Evolutionary conservation across 1,284 basidiomycete species (phyloP).

Genomic region (Bondarzewia mesenterica): DNA sequence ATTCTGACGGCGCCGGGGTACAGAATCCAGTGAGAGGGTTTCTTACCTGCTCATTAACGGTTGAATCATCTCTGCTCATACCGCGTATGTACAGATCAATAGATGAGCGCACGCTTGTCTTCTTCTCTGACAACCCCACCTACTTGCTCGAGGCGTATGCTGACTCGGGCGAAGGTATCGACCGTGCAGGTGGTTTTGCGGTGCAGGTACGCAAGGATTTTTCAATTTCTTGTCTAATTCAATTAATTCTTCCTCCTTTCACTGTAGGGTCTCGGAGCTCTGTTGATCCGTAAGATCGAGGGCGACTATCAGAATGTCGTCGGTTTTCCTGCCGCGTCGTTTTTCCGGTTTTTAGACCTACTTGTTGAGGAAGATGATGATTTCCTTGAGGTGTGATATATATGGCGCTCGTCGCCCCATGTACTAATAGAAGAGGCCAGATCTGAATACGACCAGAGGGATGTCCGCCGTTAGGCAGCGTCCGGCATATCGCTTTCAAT

Average conservation of each 20-base stretch:
- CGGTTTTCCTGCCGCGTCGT: constrained; percentile 79
- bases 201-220: constrained; percentile 62
- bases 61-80: not conserved
- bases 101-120: constrained; percentile 75
- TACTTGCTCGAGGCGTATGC: constrained; percentile 78
- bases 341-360: constrained; percentile 62
- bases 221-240: not conserved
- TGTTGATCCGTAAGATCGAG: constrained; percentile 79
- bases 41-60: constrained; percentile 1
- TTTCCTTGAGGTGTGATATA: constrained; percentile 41
- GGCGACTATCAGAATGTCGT: constrained; percentile 93
- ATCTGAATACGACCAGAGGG: not conserved
- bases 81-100: constrained; percentile 52
- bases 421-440: not conserved
- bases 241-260: not conserved
- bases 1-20: constrained; percentile 83
- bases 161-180: constrained; percentile 82
- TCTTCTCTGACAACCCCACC: constrained; percentile 68
- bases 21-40: constrained; percentile 70
- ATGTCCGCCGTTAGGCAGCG: no score
- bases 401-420: not conserved
- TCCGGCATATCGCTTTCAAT: no score
- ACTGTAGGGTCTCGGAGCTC: constrained; percentile 66
- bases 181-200: constrained; percentile 92
- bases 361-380: constrained; percentile 68